Conservation (phyloP, 805 yeast genomes). For the Lipomyces sp. region DNA sequence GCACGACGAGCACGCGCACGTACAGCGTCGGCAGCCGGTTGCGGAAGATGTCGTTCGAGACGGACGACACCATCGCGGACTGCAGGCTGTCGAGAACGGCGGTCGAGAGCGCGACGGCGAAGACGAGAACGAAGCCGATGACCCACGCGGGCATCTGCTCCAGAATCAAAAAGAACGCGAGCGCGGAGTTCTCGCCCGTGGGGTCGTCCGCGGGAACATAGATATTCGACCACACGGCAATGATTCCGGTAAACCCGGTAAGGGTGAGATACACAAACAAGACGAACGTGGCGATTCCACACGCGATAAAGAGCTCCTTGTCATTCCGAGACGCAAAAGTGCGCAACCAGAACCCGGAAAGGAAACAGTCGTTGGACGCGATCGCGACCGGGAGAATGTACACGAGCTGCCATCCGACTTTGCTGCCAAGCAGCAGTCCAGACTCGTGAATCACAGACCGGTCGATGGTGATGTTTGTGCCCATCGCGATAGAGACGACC, state of each 20-base stretch:
- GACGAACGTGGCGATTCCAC: conserved; percentile 68
- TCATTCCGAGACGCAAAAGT: conserved; percentile 84
- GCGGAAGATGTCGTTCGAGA: conserved; percentile 86
- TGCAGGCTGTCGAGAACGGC: conserved; percentile 88
- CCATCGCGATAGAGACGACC: conserved; percentile 75
- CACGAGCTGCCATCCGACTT: conserved; percentile 83
- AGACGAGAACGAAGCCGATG: conserved; percentile 75
- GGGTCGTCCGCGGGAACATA: conserved; percentile 49
- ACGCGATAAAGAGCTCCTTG: conserved; percentile 70
- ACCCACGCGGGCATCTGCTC: conserved; percentile 80
- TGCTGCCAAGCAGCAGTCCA: conserved; percentile 60
- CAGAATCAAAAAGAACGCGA: conserved; percentile 70
- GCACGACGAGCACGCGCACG: conserved; percentile 64
- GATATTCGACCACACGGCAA: conserved; percentile 88
- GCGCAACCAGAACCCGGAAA: conserved; percentile 92
- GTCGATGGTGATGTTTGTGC: conserved; percentile 61
- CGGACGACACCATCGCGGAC: conserved; percentile 81
- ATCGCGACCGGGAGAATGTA: conserved; percentile 84
- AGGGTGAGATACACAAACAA: conserved; percentile 61
- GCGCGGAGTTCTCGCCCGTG: conserved; percentile 49
- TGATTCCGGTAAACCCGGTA: conserved; percentile 77
- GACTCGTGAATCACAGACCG: conserved; percentile 59
- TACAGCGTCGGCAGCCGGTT: conserved; percentile 67
- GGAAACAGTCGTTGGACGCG: conserved; percentile 82
- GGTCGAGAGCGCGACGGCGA: conserved; percentile 69